Conservation (phyloP, 768 basidiomycete species). For the Royoungia palumana region DNA sequence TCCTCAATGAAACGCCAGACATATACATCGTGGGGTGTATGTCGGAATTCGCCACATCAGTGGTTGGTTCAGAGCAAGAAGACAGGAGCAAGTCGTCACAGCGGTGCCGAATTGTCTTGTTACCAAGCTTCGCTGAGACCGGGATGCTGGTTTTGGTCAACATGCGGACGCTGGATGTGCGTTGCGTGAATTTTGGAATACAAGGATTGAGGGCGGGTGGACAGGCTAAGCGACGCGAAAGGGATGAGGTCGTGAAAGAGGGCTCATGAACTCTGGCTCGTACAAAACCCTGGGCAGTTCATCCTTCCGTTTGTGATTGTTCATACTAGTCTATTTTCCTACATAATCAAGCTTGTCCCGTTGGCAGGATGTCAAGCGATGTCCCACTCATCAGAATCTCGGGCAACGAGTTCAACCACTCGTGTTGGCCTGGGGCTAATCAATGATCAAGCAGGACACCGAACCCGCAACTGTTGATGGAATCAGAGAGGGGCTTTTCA, state of each 20-base stretch:
- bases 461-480: too few species aligned
- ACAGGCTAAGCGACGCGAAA: conserved; percentile 5
- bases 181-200: conserved; percentile 54
- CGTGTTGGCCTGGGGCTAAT: too few species aligned
- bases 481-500: too few species aligned
- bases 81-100: conserved; percentile 26
- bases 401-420: too few species aligned
- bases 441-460: too few species aligned
- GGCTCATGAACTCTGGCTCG: conserved; percentile 22
- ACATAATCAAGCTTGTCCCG: too few species aligned
- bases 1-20: conserved; percentile 81
- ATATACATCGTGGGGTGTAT: conserved; percentile 94
- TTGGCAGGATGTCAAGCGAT: too few species aligned
- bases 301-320: too few species aligned
- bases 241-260: conserved; percentile 23
- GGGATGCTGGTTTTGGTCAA: conserved; percentile 80
- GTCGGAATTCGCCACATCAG: conserved; percentile 70
- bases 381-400: too few species aligned
- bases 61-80: conserved; percentile 46
- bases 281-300: too few species aligned
- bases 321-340: too few species aligned
- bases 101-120: conserved; percentile 68
- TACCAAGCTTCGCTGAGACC: conserved; percentile 78
- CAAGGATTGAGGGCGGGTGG: conserved; percentile 30
- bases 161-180: conserved; percentile 69